Evolutionary conservation across 1,139 yeast species (phyloP).

Genomic region (Candida albicans): DNA sequence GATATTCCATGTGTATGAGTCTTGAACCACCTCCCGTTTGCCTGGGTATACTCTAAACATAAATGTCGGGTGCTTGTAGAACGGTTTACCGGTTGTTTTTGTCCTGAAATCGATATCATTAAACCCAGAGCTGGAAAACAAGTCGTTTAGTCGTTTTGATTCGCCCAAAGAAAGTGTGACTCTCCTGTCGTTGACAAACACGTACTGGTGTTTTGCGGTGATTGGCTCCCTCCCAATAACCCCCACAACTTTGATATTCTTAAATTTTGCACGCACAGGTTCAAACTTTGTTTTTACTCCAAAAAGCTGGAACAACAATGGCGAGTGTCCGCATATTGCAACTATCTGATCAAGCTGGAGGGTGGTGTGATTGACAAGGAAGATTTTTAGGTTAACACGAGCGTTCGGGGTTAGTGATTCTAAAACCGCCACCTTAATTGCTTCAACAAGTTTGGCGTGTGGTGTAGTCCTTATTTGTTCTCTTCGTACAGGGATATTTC

Average conservation of each 20-base stretch:
- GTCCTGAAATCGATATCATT: constrained; percentile 3
- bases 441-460: constrained; percentile 23
- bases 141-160: constrained; percentile 24
- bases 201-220: constrained; percentile 43
- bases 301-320: constrained; percentile 9
- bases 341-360: constrained; percentile 9
- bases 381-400: constrained; percentile 21
- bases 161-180: constrained; percentile 23
- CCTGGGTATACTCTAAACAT: constrained; percentile 34
- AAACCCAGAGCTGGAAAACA: constrained; percentile 20
- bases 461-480: constrained; percentile 24
- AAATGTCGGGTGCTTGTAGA: constrained; percentile 33
- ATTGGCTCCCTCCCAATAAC: constrained; percentile 28
- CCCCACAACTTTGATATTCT: constrained; percentile 27
- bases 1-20: constrained; percentile 24
- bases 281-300: constrained; percentile 17
- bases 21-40: constrained; percentile 44
- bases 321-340: constrained; percentile 1
- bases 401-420: constrained; percentile 33
- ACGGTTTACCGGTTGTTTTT: constrained; percentile 10
- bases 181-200: constrained; percentile 47
- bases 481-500: constrained; percentile 59
- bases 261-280: constrained; percentile 21
- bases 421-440: constrained; percentile 34
- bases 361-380: constrained; percentile 10